Conservation (phyloP, 306 rosid genomes). For the Aeschynomene evenia region DNA sequence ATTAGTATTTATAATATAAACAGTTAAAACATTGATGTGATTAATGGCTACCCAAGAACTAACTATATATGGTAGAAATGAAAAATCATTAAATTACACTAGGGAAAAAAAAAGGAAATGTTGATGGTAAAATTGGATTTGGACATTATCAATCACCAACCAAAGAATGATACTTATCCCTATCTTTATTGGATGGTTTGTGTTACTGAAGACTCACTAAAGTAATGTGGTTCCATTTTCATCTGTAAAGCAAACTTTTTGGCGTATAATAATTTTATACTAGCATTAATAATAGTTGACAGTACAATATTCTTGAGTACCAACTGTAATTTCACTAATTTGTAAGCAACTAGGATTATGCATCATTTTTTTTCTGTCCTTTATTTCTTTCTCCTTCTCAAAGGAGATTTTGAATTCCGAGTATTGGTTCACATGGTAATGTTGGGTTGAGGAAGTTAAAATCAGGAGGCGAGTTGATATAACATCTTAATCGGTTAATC, state of each 20-base stretch:
- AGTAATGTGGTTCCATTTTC: slow-evolving; percentile 16
- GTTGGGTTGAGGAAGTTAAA: too few species aligned
- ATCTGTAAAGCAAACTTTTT: slow-evolving; percentile 28
- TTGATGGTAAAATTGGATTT: slow-evolving; percentile 19
- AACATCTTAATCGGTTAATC: too few species aligned
- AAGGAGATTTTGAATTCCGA: not conserved
- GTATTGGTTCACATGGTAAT: not conserved
- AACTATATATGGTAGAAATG: slow-evolving; percentile 23
- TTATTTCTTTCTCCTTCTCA: not conserved
- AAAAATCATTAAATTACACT: slow-evolving; percentile 17
- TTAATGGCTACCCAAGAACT: slow-evolving; percentile 21
- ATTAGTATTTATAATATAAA: slow-evolving; percentile 55
- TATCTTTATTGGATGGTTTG: slow-evolving; percentile 36
- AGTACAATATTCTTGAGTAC: slow-evolving; percentile 17
- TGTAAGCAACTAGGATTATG: slow-evolving; percentile 6
- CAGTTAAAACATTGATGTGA: slow-evolving; percentile 29
- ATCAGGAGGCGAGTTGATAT: too few species aligned
- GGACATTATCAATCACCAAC: slow-evolving; percentile 4
- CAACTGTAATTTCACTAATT: slow-evolving; percentile 30
- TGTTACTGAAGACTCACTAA: slow-evolving; percentile 29
- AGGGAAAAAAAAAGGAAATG: not conserved
- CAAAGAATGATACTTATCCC: slow-evolving; percentile 23
- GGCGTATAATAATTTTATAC: slow-evolving; percentile 5
- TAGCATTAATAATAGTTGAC: slow-evolving; percentile 3
- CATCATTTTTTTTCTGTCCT: too few species aligned